Conservation (phyloP, 2,329 filamentous ascomycete genomes). For the Berkeleyomyces rouxiae region DNA sequence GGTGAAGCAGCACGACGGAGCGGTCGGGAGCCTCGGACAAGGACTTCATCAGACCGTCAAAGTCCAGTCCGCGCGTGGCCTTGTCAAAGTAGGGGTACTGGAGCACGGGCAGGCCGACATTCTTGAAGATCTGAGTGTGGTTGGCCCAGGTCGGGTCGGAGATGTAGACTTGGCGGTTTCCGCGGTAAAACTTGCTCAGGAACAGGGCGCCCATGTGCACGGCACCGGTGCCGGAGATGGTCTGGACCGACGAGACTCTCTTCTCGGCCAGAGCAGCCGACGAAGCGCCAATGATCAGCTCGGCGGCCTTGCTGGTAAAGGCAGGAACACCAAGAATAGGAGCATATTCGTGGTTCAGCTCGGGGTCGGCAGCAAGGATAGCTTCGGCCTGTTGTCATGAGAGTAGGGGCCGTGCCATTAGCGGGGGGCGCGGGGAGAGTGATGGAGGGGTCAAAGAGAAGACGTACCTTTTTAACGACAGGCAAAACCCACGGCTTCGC, state of each 20-base stretch:
- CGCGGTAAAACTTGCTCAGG: constrained; percentile 73
- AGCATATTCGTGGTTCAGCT: constrained; percentile 94
- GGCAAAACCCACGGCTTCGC: constrained; percentile 96
- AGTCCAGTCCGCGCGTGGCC: constrained; percentile 78
- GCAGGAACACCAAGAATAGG: constrained; percentile 77
- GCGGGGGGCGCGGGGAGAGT: not conserved
- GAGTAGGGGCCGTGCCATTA: not conserved
- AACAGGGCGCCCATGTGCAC: constrained; percentile 88
- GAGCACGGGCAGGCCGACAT: constrained; percentile 62
- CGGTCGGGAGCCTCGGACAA: constrained; percentile 56
- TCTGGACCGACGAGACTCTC: constrained; percentile 68
- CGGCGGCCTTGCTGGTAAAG: constrained; percentile 80
- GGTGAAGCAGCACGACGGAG: constrained; percentile 81
- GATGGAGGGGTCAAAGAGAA: not conserved
- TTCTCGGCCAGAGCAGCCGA: constrained; percentile 74
- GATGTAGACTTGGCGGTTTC: constrained; percentile 65
- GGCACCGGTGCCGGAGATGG: constrained; percentile 92
- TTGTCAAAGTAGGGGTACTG: constrained; percentile 91
- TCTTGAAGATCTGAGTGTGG: constrained; percentile 95
- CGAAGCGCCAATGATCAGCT: constrained; percentile 66
- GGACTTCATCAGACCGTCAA: constrained; percentile 66
- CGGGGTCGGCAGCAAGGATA: constrained; percentile 70
- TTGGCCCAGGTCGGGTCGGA: constrained; percentile 96
- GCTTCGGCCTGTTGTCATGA: constrained; percentile 56
- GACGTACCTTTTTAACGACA: constrained; percentile 79